A percentile compares a stretch with the other conserved stretches of the same genome.
phyloP scores from a whole-genome alignment of 306 rosid species.

The Amphicarpaea edgeworthii region DNA sequence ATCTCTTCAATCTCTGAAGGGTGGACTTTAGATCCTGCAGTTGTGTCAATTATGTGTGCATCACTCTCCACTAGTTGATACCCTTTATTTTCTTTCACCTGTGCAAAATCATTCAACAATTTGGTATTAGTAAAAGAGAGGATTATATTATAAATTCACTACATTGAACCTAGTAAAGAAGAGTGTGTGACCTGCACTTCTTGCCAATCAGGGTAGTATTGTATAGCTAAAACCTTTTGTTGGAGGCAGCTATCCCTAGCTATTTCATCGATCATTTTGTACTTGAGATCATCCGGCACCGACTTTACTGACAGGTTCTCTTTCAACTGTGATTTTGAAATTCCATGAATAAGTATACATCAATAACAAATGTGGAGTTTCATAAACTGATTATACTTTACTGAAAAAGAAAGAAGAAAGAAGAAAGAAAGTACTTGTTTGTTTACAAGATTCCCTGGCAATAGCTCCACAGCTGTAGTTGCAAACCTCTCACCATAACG shows the following conservation, averaged over 20 bases:
- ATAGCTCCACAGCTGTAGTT: conserved; percentile 63
- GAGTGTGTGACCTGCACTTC: conserved; percentile 61
- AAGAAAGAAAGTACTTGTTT: conserved; percentile 63
- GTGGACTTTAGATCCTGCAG: conserved; percentile 46
- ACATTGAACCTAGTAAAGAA: background rate
- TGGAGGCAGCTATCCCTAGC: conserved; percentile 56
- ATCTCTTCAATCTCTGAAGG: conserved; percentile 49
- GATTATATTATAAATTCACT: background rate
- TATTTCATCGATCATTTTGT: conserved; percentile 65
- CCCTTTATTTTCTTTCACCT: conserved; percentile 54
- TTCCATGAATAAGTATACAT: conserved; percentile 21
- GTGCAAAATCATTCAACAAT: conserved; percentile 13
- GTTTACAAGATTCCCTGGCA: conserved; percentile 80
- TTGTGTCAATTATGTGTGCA: conserved; percentile 37
- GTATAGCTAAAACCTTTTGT: conserved; percentile 61
- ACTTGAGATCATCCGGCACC: conserved; percentile 65
- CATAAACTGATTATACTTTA: background rate
- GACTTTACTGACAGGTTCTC: conserved; percentile 57
- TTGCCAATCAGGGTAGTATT: conserved; percentile 72
- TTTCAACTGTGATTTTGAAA: conserved; percentile 57
- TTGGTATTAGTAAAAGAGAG: background rate
- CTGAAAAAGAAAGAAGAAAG: too few species aligned
- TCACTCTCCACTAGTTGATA: conserved; percentile 40
- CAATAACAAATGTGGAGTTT: background rate
- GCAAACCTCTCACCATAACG: conserved; percentile 74